Base-by-base conservation (phyloP, 75 land plant genomes). In the Sequoiadendron giganteum region DNA sequence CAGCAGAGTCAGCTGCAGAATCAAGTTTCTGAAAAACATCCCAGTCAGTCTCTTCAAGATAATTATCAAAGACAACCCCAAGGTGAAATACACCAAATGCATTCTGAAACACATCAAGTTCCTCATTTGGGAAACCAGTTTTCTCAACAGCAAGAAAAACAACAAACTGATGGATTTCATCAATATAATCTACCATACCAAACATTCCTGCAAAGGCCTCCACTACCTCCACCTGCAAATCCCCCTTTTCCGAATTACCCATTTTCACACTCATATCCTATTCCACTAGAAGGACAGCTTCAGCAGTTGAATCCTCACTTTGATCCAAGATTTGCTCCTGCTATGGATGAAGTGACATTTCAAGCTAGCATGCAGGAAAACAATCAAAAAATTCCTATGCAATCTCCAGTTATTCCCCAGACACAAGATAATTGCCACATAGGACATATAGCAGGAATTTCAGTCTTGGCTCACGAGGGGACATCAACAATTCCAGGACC, bases 281-380 rank as follows among this genome's bases (percentile, higher is more conserved):
- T 91, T 32, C 86, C 86, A 5, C 86, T 84, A 55, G 42, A 72
- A 76, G 93, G 93, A 88, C 58, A 47, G 86, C 94, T 87, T 61
- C 90, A 86, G 55, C 90, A 85, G 85, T 89, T 86, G 34, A 75
- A 72, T 43, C 42, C 90, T 79, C 92, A 87, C 28, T 90, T 87
- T 88, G 95, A 89, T 73, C 86, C 90, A 61, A 86, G 89, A 73
- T 86, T 70, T 80, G 92, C 68, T 10, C 86, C 39, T 49, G 84
- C 40, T 56, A 83, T 34, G 38, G 90, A 65, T 91, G 89, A 16
- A 47, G 76, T 14, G 86, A 87, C 38, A 58, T 32, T 78, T 39
- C 89, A n/a, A 91, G 88, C n/a, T 94, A 92, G 30, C 88, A 92
- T 21, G 80, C 96, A 78, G 90, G 92, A 19, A 88, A 89, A 56